A percentile compares a stretch with the other conserved stretches of the same genome.
These are phyloP conservation scores for Daldinia caldariorum DNA, from an alignment of 495 filamentous ascomycete genomes.

Conservation along the genomic window DNA sequence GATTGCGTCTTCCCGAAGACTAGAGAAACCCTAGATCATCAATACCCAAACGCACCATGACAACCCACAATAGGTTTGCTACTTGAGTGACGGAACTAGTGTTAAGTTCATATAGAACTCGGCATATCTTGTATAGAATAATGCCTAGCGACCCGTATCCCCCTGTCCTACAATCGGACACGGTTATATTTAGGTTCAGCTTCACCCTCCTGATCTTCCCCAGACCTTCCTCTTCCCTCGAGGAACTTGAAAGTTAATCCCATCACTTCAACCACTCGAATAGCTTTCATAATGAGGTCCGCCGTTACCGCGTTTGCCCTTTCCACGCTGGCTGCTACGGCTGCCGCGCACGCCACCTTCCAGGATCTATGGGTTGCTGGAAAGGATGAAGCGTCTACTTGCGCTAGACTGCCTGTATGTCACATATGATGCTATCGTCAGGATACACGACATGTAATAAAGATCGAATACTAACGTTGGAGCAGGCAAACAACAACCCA, in stretches of 20 bases:
- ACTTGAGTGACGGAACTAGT: conserved; percentile 15
- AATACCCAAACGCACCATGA: conserved; percentile 16
- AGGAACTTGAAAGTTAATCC: background rate
- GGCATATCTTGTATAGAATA: conserved; percentile 24
- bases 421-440: background rate
- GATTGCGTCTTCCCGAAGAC: conserved; percentile 19
- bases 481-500: conserved; percentile 55
- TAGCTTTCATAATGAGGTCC: conserved; percentile 27
- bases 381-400: conserved; percentile 55
- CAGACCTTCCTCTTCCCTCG: background rate
- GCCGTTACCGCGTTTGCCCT: conserved; percentile 10
- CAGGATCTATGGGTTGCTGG: conserved; percentile 63
- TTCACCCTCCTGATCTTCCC: background rate
- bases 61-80: background rate
- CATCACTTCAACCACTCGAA: background rate
- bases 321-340: conserved; percentile 31
- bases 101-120: conserved; percentile 34
- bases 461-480: conserved; percentile 5
- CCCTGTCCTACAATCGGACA: background rate
- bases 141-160: conserved; percentile 2
- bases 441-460: background rate
- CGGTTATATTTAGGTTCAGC: conserved; percentile 17
- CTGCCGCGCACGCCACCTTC: conserved; percentile 61
- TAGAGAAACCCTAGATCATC: conserved; percentile 22
- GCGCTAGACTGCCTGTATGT: conserved; percentile 52